Base-by-base conservation (phyloP, 2,329 filamentous ascomycete genomes). In the Colletotrichum sp. region DNA sequence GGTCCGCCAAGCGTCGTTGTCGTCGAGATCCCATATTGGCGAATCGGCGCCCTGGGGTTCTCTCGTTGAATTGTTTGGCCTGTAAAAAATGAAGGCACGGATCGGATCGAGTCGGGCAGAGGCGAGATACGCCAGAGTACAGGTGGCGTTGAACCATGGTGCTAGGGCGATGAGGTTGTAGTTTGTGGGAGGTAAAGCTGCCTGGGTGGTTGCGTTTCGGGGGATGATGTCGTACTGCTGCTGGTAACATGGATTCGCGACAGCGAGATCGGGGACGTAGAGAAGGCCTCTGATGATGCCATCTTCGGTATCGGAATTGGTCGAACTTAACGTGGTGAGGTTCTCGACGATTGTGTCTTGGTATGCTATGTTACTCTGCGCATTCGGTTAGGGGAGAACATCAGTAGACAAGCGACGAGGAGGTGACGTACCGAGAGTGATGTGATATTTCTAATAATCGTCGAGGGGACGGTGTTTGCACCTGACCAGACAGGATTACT, bases 81-180 rank as follows among this genome's bases (percentile, higher is more conserved):
- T 87, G 82, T 93, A 94, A 79, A 94, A 93, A 52, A 94, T 86
- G 80, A 94, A 90, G 26, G 87, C 92, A 57, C 92, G 89, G 12
- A 93, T 88, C 28, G 91, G 89, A 78, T 93, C 91, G 71, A 84
- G 80, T 36, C 88, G 86, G n/a, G 91, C 90, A 24, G 91, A 88
- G 21, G 88, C 85, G 63, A 99, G 89, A 82, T 95, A 98, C 60
- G 93, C 90, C 71, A 89, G 85, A 15, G 95, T 94, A 82, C 96
- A 99, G 30, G 91, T 86, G 9, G 89, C 86, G 77, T 90, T 94
- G 79, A 95, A 92, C 96, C 96, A 99, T 32, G 96, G 96, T 28
- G 95, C 96, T 69, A 98, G 86, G 32, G 94, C 96, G 79, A 98
- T 91, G 67, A 96, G 88, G 71, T 93, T 92, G 83, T 95, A 95